Evolutionary conservation across 768 basidiomycete species (phyloP).

Genomic region (Tylopilus subfusipes): DNA sequence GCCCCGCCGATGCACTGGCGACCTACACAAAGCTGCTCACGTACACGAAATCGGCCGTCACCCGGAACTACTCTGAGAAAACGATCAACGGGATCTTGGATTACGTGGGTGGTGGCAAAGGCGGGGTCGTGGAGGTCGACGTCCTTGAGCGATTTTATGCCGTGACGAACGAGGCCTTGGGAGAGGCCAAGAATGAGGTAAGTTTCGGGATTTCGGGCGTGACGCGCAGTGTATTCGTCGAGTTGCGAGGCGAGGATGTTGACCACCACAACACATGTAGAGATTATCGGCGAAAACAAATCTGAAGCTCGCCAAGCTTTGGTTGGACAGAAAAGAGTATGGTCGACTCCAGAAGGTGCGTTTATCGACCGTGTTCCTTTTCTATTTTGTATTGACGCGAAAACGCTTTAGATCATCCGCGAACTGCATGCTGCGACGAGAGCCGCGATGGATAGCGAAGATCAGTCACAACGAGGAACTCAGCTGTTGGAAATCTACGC

Average conservation of each 20-base stretch:
- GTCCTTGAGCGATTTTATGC: conserved; percentile 95
- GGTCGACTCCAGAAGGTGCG: conserved; percentile 72
- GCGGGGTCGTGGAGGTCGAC: conserved; percentile 74
- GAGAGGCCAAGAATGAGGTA: conserved; percentile 96
- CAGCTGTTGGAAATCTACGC: conserved; percentile 96
- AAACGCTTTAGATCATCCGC: conserved; percentile 57
- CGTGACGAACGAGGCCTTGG: conserved; percentile 82
- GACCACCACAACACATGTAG: conserved; percentile 37
- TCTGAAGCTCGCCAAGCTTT: conserved; percentile 93
- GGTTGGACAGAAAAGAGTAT: conserved; percentile 95
- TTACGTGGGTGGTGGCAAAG: conserved; percentile 90
- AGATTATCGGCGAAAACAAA: conserved; percentile 94
- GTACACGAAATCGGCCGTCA: conserved; percentile 95
- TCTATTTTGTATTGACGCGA: not conserved
- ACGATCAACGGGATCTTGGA: conserved; percentile 98
- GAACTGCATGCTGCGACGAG: conserved; percentile 70
- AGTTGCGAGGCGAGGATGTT: not conserved
- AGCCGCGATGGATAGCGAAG: conserved; percentile 59
- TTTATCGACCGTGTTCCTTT: not conserved
- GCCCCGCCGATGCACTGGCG: conserved; percentile 80
- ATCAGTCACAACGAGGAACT: conserved; percentile 91
- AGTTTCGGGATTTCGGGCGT: conserved; percentile 11
- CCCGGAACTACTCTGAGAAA: conserved; percentile 96
- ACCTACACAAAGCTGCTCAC: conserved; percentile 84
- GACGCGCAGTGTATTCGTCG: not conserved